phyloP scores from a whole-genome alignment of 2,329 filamentous ascomycete species.

The Pyrenochaeta sp. region DNA sequence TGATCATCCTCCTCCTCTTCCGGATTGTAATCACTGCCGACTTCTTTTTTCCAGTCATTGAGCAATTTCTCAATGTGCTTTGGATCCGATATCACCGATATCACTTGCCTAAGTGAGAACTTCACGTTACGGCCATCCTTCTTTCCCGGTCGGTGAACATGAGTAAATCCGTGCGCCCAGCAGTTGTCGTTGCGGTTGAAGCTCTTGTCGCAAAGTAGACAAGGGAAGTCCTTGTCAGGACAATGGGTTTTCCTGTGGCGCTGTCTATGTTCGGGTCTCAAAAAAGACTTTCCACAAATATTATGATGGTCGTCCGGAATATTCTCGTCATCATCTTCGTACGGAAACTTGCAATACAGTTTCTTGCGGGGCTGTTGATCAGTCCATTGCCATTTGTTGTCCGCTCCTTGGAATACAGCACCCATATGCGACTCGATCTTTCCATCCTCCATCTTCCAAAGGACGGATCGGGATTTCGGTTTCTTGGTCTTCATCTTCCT shows the following conservation, averaged over 20 bases:
- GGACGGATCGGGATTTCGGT: slow-evolving; percentile 13
- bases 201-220: slow-evolving; percentile 32
- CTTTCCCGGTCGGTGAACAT: slow-evolving; percentile 35
- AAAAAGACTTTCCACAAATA: slow-evolving; percentile 28
- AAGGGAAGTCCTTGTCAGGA: slow-evolving; percentile 28
- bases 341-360: slow-evolving; percentile 5
- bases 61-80: slow-evolving; percentile 43
- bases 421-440: background rate
- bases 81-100: slow-evolving; percentile 31
- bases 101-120: slow-evolving; percentile 31
- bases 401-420: background rate
- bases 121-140: slow-evolving; percentile 39
- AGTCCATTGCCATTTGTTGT: slow-evolving; percentile 4
- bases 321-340: slow-evolving; percentile 6
- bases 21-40: slow-evolving; percentile 19
- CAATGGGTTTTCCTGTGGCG: slow-evolving; percentile 40
- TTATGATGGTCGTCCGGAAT: background rate
- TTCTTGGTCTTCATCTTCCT: slow-evolving; percentile 15
- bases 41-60: slow-evolving; percentile 30
- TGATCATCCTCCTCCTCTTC: slow-evolving; percentile 19
- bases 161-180: slow-evolving; percentile 44
- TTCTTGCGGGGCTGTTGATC: slow-evolving; percentile 6
- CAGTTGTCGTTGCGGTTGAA: slow-evolving; percentile 49
- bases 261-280: slow-evolving; percentile 42
- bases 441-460: slow-evolving; percentile 7